These are phyloP conservation scores for Tilletia indica DNA, from an alignment of 1,284 basidiomycete genomes.

Conservation along the genomic window DNA sequence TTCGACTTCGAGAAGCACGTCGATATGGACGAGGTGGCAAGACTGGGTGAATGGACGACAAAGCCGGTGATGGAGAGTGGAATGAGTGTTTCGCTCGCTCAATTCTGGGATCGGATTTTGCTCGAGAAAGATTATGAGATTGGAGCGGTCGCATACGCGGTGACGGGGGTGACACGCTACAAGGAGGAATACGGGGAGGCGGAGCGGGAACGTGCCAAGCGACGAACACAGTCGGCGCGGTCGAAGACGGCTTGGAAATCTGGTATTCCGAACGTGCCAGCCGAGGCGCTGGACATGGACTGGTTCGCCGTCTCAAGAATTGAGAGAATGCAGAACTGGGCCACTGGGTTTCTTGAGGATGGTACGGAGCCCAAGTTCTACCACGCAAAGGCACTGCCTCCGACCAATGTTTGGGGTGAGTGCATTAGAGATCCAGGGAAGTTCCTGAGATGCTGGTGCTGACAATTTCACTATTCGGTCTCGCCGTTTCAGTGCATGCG, in stretches of 20 bases:
- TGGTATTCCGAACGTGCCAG: background rate
- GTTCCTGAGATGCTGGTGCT: background rate
- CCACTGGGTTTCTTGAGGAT: background rate
- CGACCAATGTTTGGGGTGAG: constrained; percentile 12
- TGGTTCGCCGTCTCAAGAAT: constrained; percentile 11
- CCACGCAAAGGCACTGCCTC: constrained; percentile 4
- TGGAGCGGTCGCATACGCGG: constrained; percentile 7
- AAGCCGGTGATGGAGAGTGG: background rate
- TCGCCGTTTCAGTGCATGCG: background rate
- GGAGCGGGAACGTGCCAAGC: background rate
- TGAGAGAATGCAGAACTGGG: constrained; percentile 5
- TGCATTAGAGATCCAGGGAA: background rate
- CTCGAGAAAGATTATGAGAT: constrained; percentile 4
- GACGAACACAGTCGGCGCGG: background rate
- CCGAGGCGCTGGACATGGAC: background rate
- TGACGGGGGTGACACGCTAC: constrained; percentile 1
- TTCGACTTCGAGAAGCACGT: constrained; percentile 14
- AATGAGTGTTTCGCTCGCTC: background rate
- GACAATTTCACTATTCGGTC: background rate
- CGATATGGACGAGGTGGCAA: constrained; percentile 7
- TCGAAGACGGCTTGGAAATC: background rate
- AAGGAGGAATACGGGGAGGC: constrained; percentile 5
- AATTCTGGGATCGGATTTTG: constrained; percentile 6
- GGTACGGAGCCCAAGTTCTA: background rate
- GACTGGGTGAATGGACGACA: background rate